These are phyloP conservation scores for Coemansia sp. DNA, from an alignment of 192 early-diverging fungal species.

Conservation along the genomic window DNA sequence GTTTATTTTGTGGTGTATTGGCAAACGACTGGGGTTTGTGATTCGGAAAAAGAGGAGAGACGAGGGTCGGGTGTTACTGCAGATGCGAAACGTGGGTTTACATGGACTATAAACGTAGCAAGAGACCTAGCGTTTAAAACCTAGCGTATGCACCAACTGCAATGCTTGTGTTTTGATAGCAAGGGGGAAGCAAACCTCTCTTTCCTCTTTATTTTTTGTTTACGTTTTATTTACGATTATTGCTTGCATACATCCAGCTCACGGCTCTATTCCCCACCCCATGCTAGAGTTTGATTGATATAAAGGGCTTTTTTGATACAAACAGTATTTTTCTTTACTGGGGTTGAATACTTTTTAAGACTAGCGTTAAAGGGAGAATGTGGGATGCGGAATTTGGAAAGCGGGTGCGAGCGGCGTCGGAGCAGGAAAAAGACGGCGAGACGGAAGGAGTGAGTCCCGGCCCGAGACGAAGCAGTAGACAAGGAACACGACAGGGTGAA, in stretches of 20 bases:
- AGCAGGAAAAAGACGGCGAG: conserved; percentile 4
- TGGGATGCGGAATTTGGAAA: conserved; percentile 26
- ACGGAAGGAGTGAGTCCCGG: background rate
- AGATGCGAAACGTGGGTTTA: background rate
- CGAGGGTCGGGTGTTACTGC: background rate
- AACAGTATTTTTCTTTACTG: background rate
- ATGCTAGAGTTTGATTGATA: background rate
- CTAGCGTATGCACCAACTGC: background rate
- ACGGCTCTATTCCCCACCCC: background rate
- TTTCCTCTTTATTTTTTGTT: background rate
- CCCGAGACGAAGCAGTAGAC: conserved; percentile 1
- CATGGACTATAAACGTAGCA: background rate
- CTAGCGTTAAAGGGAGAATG: conserved; percentile 7
- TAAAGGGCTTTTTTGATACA: background rate
- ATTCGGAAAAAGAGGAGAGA: background rate
- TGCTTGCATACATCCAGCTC: background rate
- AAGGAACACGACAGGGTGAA: background rate
- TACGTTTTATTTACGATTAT: conserved; percentile 1
- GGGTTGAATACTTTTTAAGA: background rate
- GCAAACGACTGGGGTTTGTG: background rate
- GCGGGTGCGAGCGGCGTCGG: conserved; percentile 23
- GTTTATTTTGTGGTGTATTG: background rate
- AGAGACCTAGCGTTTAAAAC: background rate
- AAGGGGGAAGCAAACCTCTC: background rate
- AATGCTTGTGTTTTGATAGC: background rate